These are phyloP conservation scores for Fomitopsis palustris DNA, from an alignment of 1,284 basidiomycete species.

Conservation along the genomic window DNA sequence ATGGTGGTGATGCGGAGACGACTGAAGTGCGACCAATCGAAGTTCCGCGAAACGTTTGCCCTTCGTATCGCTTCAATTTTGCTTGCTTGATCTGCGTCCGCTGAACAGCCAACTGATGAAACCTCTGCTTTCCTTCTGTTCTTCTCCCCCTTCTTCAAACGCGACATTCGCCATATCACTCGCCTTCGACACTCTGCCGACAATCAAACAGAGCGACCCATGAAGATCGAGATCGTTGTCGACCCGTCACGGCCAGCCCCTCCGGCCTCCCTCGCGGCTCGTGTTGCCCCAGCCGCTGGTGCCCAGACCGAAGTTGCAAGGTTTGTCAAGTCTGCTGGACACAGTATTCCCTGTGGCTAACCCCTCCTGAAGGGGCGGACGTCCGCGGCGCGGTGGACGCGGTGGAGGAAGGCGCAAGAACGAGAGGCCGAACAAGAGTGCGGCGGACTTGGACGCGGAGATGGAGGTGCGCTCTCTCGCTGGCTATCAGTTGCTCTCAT, in stretches of 20 bases:
- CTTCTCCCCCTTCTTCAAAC: background rate
- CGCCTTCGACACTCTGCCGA: slow-evolving; percentile 11
- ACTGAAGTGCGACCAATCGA: background rate
- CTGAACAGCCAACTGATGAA: slow-evolving; percentile 64
- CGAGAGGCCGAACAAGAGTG: slow-evolving; percentile 65
- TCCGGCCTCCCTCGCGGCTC: slow-evolving; percentile 57
- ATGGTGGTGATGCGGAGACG: background rate
- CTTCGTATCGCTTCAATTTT: slow-evolving; percentile 34
- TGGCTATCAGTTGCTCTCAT: no score
- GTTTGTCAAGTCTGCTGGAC: slow-evolving; percentile 1
- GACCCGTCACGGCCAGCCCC: slow-evolving; percentile 79
- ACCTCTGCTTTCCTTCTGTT: slow-evolving; percentile 24
- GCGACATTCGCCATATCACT: slow-evolving; percentile 2
- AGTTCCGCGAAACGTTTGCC: background rate
- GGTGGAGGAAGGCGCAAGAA: slow-evolving; percentile 61
- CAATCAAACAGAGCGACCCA: slow-evolving; percentile 76
- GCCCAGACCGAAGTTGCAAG: slow-evolving; percentile 30
- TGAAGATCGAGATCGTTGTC: slow-evolving; percentile 97
- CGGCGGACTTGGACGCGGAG: slow-evolving; percentile 76
- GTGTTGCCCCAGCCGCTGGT: slow-evolving; percentile 60
- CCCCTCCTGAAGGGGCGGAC: slow-evolving; percentile 30
- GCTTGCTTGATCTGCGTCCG: slow-evolving; percentile 40
- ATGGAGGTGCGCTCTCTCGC: slow-evolving; percentile 63
- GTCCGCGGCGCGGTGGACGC: slow-evolving; percentile 43
- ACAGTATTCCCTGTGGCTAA: slow-evolving; percentile 13